These are phyloP conservation scores for Fomitopsis schrenkii DNA, from an alignment of 1,284 basidiomycete species.

Conservation along the genomic window DNA sequence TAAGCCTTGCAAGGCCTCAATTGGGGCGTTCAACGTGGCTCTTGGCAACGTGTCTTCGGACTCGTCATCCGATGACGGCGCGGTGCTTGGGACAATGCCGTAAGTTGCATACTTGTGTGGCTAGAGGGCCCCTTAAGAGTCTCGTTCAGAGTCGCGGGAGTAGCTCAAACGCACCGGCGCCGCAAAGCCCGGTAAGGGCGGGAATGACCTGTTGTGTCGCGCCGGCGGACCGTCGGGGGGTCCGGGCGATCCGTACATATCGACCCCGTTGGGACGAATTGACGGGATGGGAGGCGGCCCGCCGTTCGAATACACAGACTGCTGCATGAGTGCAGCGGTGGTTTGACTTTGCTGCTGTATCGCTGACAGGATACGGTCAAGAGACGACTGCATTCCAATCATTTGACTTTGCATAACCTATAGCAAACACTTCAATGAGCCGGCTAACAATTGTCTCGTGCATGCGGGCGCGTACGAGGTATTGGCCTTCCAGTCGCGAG, in stretches of 20 bases:
- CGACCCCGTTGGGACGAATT: constrained; percentile 19
- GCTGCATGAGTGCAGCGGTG: constrained; percentile 25
- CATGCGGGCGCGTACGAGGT: constrained; percentile 48
- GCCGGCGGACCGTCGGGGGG: constrained; percentile 20
- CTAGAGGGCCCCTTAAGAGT: constrained; percentile 31
- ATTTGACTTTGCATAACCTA: constrained; percentile 88
- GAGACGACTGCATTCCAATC: constrained; percentile 84
- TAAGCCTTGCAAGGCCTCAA: constrained; percentile 87
- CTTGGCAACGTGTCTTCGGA: constrained; percentile 83
- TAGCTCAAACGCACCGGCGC: constrained; percentile 59
- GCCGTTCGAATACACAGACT: constrained; percentile 24
- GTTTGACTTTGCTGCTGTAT: constrained; percentile 50
- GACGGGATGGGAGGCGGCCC: constrained; percentile 21
- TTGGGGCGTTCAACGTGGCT: constrained; percentile 81
- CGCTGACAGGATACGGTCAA: constrained; percentile 73
- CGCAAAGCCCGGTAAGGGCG: constrained; percentile 84
- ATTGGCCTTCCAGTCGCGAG: constrained; percentile 80
- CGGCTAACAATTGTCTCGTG: neutral
- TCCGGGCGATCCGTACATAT: constrained; percentile 25
- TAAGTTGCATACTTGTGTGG: constrained; percentile 89
- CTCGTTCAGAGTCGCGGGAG: neutral
- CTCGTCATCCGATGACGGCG: constrained; percentile 83
- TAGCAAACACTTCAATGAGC: constrained; percentile 4
- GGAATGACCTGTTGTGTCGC: constrained; percentile 48
- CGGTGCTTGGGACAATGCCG: constrained; percentile 78